phyloP scores from a whole-genome alignment of 106 monocot species.

The Dactylorhiza incarnata region DNA sequence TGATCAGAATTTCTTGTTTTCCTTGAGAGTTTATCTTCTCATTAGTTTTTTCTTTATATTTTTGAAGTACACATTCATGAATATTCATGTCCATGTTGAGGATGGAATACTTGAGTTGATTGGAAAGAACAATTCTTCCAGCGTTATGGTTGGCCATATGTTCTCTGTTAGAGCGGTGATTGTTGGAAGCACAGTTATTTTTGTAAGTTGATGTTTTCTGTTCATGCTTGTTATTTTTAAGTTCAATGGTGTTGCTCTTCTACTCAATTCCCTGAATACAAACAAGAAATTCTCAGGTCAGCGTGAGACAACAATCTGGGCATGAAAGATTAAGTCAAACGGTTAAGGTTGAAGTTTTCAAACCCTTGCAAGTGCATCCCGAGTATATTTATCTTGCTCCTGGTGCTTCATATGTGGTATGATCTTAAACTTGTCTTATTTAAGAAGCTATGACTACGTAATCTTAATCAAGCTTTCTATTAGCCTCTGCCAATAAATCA shows the following conservation, averaged over 20 bases:
- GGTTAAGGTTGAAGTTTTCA: constrained; percentile 85
- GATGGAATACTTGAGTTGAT: constrained; percentile 51
- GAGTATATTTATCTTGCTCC: constrained; percentile 75
- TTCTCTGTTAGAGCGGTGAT: constrained; percentile 65
- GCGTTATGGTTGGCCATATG: constrained; percentile 14
- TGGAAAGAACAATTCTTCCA: constrained; percentile 24
- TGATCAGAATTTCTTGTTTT: background rate
- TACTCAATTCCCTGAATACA: background rate
- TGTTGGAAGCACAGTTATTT: constrained; percentile 54
- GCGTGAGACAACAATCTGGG: constrained; percentile 43
- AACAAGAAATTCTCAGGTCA: constrained; percentile 46
- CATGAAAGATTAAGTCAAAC: constrained; percentile 56
- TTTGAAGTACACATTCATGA: constrained; percentile 74
- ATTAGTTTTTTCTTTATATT: background rate
- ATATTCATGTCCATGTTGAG: constrained; percentile 60
- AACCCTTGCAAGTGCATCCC: constrained; percentile 56
- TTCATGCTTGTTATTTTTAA: background rate
- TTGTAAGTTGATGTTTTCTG: constrained; percentile 53
- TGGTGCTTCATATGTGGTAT: constrained; percentile 86
- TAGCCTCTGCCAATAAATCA: background rate
- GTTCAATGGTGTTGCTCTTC: background rate
- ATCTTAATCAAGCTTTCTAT: background rate
- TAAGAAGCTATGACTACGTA: background rate
- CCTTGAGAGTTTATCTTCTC: background rate
- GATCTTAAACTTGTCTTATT: constrained; percentile 1